Evolutionary conservation across 129 eudicot genomes (phyloP), one percentile per base, ranked within the genome.

Genomic region (Scalesia atractyloides): DNA sequence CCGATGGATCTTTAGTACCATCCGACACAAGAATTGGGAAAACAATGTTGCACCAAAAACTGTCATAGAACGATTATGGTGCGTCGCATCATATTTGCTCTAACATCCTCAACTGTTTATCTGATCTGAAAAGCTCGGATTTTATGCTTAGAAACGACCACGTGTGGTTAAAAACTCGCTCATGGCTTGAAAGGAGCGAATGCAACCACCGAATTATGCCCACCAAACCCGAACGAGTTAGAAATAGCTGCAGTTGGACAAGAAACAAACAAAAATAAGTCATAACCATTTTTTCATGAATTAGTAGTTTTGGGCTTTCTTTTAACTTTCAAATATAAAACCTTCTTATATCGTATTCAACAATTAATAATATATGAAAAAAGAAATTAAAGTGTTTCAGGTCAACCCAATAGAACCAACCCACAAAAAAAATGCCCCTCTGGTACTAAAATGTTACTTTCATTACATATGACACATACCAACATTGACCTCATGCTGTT

Each of bases 401-500:
- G n/a, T 11, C 5, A 48, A 12, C 53, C 53, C 53, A 48, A 48
- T 17, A 2, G 0, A 47, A 66, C 52, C 43, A 8, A 15, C 2
- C 3, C 17, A 63, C 14, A 41, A 9, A 41, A 16, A 16, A 11
- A 39, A 17, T 20, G 13, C 59, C 6, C 36, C 5, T 5, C 5
- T 41, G 24, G 41, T 52, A 37, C 44, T 37, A 65, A 43, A 66
- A 57, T 33, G 13, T 57, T 46, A 44, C 13, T 44, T 18, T 10
- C 9, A 37, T 69, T 59, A 51, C 33, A 60, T 51, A 57, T 7
- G 73, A 46, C 20, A 65, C 97, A 10, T 84, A 91, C 97, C 97
- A 71, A 91, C 88, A 63, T 88, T 80, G 22, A 91, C 86, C 76
- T 91, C 91, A 62, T 91, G 97, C 63, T 88, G 86, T 51, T 91